Base-by-base conservation (phyloP, 768 basidiomycete species). In the Suillus variegatus region DNA sequence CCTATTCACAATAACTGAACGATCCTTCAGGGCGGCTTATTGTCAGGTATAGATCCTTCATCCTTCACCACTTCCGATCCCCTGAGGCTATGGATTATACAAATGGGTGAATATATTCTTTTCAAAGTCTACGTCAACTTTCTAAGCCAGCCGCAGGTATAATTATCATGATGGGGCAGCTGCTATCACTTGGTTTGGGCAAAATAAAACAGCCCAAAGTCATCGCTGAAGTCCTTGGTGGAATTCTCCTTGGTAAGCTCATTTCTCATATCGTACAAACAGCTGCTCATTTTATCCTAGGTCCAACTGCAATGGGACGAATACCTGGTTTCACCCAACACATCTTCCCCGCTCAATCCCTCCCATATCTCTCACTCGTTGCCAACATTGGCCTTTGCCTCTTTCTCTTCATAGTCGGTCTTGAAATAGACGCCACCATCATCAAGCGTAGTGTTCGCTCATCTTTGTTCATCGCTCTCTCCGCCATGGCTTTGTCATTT, bases 401-500 rank as follows among this genome's bases (percentile, higher is more conserved):
- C 55, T 95, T 94, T 79, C 85, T 98, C 13, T 98, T 98, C 81
- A 86, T 98, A 66, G 90, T 98, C 43, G 97, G 97, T 0, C 87
- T 97, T 22, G 93, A 94, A 78, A 95, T 97, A 64, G 97, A 99
- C 68, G 79, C 85, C 0, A 80, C 81, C 4, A 80, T 97, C 65
- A 91, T 99, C 76, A 89, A 84, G 71, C 88, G 90, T 32, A 92
- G 92, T 82, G 87, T 84, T 0, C 83, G 87, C 3, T 77, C 89
- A 2, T 91, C 91, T 1, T 75, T 82, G 1, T 82, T 84, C 0
- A 88, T 99, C 52, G 89, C 94, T 1, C 71, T 91, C 0, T 90
- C 89, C 0, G 97, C 97, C 6, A 92, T 99, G 82, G 67, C 87
- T 13, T 71, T 98, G 4, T 97, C 97, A 0, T 99, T 99, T 71